Evolutionary conservation across 2,329 filamentous ascomycete genomes (phyloP).

Genomic region (Madurella fahalii): DNA sequence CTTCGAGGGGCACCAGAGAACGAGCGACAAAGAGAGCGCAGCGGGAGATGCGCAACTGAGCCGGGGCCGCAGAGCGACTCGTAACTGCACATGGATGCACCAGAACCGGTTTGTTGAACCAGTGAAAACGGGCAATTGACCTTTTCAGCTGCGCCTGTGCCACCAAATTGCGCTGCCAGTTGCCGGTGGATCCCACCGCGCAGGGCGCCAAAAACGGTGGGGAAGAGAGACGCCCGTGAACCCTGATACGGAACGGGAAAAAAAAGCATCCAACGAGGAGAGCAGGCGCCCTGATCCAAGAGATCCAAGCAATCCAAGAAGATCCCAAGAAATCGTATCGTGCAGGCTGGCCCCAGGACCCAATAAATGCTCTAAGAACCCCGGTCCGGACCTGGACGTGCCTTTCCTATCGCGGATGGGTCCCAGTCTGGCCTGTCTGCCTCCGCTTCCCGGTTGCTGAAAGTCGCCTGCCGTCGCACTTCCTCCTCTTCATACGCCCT

Average conservation of each 20-base stretch:
- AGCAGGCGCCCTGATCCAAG: neutral
- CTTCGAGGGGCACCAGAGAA: too few species aligned
- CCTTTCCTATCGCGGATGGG: conserved; percentile 9
- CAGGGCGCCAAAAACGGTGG: neutral
- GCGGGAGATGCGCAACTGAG: neutral
- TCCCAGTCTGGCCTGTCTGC: neutral
- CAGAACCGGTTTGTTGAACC: neutral
- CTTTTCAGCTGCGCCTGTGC: neutral
- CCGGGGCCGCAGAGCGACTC: neutral
- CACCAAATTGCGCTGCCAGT: neutral
- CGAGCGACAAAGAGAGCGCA: too few species aligned
- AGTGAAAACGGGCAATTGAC: neutral
- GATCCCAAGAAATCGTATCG: neutral
- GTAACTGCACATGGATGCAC: too few species aligned
- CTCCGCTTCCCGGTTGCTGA: neutral
- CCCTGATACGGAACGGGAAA: too few species aligned
- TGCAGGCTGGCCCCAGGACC: neutral
- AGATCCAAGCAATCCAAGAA: neutral
- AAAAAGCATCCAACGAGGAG: neutral
- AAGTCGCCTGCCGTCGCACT: neutral
- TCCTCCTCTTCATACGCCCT: neutral
- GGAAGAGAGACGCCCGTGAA: too few species aligned
- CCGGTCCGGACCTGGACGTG: neutral
- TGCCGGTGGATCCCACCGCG: neutral
- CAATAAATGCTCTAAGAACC: neutral